These are phyloP conservation scores for Microsporum audouinii DNA, from an alignment of 2,329 filamentous ascomycete genomes.

Conservation along the genomic window DNA sequence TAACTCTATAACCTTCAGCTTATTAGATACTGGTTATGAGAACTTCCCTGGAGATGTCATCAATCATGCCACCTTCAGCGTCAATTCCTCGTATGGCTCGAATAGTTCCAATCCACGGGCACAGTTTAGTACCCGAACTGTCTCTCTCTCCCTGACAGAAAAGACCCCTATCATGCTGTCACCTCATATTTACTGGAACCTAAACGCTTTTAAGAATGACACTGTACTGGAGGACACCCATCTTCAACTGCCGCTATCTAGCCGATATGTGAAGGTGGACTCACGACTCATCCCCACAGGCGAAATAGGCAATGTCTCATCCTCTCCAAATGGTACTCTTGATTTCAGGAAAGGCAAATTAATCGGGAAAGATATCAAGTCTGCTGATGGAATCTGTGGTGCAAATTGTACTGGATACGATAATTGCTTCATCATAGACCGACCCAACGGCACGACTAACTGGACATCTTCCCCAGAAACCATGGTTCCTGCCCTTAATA, in stretches of 20 bases:
- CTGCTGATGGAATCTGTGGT: conserved; percentile 64
- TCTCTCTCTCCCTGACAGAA: conserved; percentile 36
- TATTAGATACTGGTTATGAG: conserved; percentile 35
- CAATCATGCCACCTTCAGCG: conserved; percentile 36
- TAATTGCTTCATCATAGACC: conserved; percentile 41
- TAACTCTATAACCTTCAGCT: conserved; percentile 36
- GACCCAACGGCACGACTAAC: conserved; percentile 22
- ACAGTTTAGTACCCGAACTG: conserved; percentile 34
- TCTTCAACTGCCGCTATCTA: conserved; percentile 36
- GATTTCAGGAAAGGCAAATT: conserved; percentile 69
- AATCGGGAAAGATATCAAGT: conserved; percentile 57
- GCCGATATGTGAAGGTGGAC: conserved; percentile 37
- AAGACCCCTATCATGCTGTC: conserved; percentile 41
- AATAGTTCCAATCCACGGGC: conserved; percentile 26
- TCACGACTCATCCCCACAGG: conserved; percentile 64
- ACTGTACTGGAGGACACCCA: conserved; percentile 35
- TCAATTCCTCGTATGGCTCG: conserved; percentile 27
- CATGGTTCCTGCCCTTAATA: conserved; percentile 43
- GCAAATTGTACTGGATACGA: conserved; percentile 76
- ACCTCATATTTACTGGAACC: conserved; percentile 43
- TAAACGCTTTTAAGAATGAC: conserved; percentile 37
- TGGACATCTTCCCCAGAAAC: conserved; percentile 23
- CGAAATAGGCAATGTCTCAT: conserved; percentile 62
- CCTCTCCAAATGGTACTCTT: conserved; percentile 44
- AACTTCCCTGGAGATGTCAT: conserved; percentile 39